Conservation (phyloP, 1,284 basidiomycete species). For the Apiotrichum siamense region DNA sequence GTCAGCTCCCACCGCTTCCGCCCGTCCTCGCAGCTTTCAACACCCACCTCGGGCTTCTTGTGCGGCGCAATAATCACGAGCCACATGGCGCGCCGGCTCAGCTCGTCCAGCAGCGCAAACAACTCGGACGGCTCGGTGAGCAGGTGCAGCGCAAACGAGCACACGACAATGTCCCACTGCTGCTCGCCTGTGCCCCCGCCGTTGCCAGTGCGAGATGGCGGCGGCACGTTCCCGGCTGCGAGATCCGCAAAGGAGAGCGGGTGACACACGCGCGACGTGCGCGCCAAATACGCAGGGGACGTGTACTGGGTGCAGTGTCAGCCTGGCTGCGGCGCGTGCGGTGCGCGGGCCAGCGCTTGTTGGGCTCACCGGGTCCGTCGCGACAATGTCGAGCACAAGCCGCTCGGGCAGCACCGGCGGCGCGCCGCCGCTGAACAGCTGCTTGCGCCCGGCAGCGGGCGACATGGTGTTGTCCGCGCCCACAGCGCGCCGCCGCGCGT, state of each 20-base stretch:
- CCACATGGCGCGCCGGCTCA: constrained; percentile 59
- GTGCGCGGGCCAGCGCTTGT: too few species aligned
- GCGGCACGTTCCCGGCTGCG: constrained; percentile 52
- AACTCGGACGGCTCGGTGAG: constrained; percentile 58
- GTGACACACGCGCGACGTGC: constrained; percentile 53
- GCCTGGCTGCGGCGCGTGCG: neutral
- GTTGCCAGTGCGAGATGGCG: too few species aligned
- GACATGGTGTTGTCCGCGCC: neutral
- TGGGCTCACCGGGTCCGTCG: constrained; percentile 49
- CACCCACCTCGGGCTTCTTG: constrained; percentile 62
- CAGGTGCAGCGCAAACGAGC: constrained; percentile 67
- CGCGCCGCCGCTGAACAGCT: constrained; percentile 3
- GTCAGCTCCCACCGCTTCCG: too few species aligned
- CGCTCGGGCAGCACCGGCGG: constrained; percentile 14
- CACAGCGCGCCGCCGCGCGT: constrained; percentile 14
- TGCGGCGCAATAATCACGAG: constrained; percentile 64
- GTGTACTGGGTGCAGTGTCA: constrained; percentile 50
- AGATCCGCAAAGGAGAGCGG: constrained; percentile 55
- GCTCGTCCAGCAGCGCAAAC: constrained; percentile 59
- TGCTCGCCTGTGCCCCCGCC: constrained; percentile 14
- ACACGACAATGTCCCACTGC: constrained; percentile 58
- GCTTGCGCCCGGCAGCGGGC: neutral
- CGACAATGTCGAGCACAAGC: constrained; percentile 27
- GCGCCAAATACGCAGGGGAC: constrained; percentile 50
- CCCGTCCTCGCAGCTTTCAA: constrained; percentile 2